Percentiles rank a stretch among this genome's conserved stretches.
Evolutionary conservation across 2,329 filamentous ascomycete genomes (phyloP).

Genomic region (Diaporthe helianthi): DNA sequence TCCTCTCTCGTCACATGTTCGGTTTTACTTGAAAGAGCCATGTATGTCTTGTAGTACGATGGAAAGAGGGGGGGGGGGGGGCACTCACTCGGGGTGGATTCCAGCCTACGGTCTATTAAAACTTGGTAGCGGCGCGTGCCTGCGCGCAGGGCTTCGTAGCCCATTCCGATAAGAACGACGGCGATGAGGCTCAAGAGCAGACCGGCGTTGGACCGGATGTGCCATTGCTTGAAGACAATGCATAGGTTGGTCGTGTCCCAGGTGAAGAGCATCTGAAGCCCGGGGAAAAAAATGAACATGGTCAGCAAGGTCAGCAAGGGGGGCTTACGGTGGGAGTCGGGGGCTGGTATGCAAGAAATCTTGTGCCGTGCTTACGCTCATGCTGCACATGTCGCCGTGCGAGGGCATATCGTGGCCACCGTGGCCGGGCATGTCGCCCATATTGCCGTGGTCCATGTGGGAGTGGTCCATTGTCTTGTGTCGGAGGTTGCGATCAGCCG

Average conservation of each 20-base stretch:
- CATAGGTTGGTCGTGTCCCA: constrained; percentile 94
- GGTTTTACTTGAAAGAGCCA: background rate
- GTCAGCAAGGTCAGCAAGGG: constrained; percentile 35
- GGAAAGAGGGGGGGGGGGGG: too few species aligned
- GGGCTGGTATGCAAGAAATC: background rate
- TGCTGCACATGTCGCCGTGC: constrained; percentile 73
- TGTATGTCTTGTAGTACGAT: constrained; percentile 31
- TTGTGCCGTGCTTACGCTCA: constrained; percentile 73
- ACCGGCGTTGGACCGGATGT: constrained; percentile 74
- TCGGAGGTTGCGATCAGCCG: constrained; percentile 26
- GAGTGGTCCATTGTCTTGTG: constrained; percentile 53
- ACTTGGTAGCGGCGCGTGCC: constrained; percentile 78
- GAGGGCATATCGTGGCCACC: constrained; percentile 46
- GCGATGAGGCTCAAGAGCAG: constrained; percentile 84
- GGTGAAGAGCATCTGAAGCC: constrained; percentile 89
- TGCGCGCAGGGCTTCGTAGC: constrained; percentile 89
- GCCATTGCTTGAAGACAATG: constrained; percentile 94
- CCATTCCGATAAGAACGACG: constrained; percentile 83
- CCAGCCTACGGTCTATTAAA: constrained; percentile 54
- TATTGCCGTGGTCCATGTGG: constrained; percentile 52
- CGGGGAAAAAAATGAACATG: background rate
- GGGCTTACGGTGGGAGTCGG: too few species aligned
- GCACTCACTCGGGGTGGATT: constrained; percentile 61
- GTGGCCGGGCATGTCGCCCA: constrained; percentile 59
- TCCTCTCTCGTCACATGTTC: constrained; percentile 2